Base-by-base conservation (phyloP, 1,284 basidiomycete genomes). In the Cutaneotrichosporon sp. region DNA sequence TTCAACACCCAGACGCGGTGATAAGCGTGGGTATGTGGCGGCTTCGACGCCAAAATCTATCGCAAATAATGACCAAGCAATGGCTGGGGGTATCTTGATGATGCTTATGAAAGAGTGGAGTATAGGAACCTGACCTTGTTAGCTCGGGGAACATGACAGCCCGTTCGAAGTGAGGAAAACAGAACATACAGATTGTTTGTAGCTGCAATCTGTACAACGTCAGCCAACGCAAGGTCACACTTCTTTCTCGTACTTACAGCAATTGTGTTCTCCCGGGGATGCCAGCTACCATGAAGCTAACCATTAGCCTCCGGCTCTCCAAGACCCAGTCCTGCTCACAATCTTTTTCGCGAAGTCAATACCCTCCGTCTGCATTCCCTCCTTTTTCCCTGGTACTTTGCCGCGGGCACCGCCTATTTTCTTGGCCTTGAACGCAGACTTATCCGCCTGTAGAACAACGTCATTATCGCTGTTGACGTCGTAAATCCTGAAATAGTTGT, bases 261-360 rank as follows among this genome's bases (percentile, higher is more conserved):
- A 70, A 98, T 97, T 43, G 94, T 97, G 75, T 93, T 90, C 80
- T 97, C 94, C 73, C 84, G 80, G 43, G 94, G 93, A 80, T 97
- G 93, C 88, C 91, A 97, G 77, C 91, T 96, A 51, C 89, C 88
- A 74, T 93, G 90, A 64, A 93, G 77, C 75, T 73, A 44, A 10
- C 15, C 12, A 37, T 62, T 48, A 68, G 60, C 54, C 8, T 17
- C 7, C 13, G 4, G 8, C 1, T 14, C 39, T 12, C 26, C 2
- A 15, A 9, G 3, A 66, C 13, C 4, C 12, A 4, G 18, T 17
- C 30, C n/a, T n/a, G 35, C 80, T 76, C 55, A 82, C 71, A 69
- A 99, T 98, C 84, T 98, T 98, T 86, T 97, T 98, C 78, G 94
- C 94, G 77, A 97, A 99, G 77, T 97, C 92, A 63, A 94, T 81